Evolutionary conservation across 2,329 filamentous ascomycete genomes (phyloP).

Genomic region (Colletotrichum eremochloae): DNA sequence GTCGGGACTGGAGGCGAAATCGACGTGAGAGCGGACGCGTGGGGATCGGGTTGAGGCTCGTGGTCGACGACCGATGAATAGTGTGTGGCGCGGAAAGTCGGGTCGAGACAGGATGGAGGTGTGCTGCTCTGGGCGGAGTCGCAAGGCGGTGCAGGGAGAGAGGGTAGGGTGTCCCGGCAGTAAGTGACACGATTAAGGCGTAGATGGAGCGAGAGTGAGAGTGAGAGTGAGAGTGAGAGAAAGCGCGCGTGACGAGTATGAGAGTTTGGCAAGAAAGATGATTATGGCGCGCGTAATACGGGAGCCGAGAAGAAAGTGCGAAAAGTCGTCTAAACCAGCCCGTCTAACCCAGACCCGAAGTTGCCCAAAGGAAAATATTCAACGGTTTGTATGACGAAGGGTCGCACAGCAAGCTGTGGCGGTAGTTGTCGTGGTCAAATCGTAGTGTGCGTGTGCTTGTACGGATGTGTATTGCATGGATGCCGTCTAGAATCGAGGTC

Average conservation of each 20-base stretch:
- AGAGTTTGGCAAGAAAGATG: constrained; percentile 33
- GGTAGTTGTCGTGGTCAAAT: constrained; percentile 19
- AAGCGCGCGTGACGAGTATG: constrained; percentile 11
- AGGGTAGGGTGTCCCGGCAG: neutral
- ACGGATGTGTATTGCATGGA: constrained; percentile 30
- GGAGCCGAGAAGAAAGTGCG: constrained; percentile 39
- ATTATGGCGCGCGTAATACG: constrained; percentile 40
- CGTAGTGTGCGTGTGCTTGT: constrained; percentile 16
- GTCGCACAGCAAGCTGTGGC: constrained; percentile 34
- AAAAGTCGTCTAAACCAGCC: constrained; percentile 54
- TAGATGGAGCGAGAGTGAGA: constrained; percentile 2
- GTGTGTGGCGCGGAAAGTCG: constrained; percentile 4
- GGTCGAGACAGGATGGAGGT: constrained; percentile 5
- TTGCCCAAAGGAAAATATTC: constrained; percentile 48
- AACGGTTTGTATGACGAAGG: constrained; percentile 40
- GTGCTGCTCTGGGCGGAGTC: constrained; percentile 9
- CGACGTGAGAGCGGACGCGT: constrained; percentile 14
- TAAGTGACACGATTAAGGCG: constrained; percentile 13
- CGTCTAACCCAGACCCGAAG: constrained; percentile 53
- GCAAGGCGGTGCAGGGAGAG: constrained; percentile 8
- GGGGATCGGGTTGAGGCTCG: constrained; percentile 12
- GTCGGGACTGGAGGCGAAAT: constrained; percentile 15
- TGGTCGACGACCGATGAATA: constrained; percentile 1
- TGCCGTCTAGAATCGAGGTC: constrained; percentile 27
- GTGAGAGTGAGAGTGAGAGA: neutral